Conservation (phyloP, 495 filamentous ascomycete species). For the Beverwykella pulmonaria region DNA sequence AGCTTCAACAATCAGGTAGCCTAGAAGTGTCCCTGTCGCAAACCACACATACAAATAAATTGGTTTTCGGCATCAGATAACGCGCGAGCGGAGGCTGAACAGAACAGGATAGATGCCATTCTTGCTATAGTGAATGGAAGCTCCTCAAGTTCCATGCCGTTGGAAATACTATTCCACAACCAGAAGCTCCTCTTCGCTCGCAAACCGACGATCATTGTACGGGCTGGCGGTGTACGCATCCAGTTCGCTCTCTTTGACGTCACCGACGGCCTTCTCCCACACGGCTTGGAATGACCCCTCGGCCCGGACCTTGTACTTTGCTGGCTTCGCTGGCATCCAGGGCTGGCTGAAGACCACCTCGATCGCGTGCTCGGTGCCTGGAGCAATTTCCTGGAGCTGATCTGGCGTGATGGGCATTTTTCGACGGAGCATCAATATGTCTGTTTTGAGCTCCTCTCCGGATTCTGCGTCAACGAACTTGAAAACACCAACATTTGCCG, state of each 20-base stretch:
- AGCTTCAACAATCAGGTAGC: neutral
- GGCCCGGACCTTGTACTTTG: slow-evolving; percentile 25
- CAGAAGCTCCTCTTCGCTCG: slow-evolving; percentile 15
- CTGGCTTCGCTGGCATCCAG: slow-evolving; percentile 26
- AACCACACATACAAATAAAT: neutral
- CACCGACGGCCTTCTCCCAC: slow-evolving; percentile 26
- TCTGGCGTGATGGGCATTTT: slow-evolving; percentile 29
- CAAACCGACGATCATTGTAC: slow-evolving; percentile 10
- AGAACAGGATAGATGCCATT: neutral
- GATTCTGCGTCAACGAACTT: slow-evolving; percentile 16
- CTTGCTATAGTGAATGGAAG: neutral
- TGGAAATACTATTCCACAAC: slow-evolving; percentile 21
- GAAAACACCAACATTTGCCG: slow-evolving; percentile 31
- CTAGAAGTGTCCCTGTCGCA: neutral
- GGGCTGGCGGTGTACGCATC: slow-evolving; percentile 7
- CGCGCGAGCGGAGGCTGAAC: neutral
- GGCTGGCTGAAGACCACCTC: slow-evolving; percentile 32
- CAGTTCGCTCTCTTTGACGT: slow-evolving; percentile 23
- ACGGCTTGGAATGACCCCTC: slow-evolving; percentile 23
- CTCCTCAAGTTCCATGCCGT: neutral
- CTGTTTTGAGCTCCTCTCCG: slow-evolving; percentile 16
- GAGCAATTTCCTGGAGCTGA: slow-evolving; percentile 20
- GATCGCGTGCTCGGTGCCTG: slow-evolving; percentile 24
- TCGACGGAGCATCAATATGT: slow-evolving; percentile 25
- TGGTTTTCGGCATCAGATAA: neutral